Conservation (phyloP, 805 yeast species). For the Maudiozyma turicensis region DNA sequence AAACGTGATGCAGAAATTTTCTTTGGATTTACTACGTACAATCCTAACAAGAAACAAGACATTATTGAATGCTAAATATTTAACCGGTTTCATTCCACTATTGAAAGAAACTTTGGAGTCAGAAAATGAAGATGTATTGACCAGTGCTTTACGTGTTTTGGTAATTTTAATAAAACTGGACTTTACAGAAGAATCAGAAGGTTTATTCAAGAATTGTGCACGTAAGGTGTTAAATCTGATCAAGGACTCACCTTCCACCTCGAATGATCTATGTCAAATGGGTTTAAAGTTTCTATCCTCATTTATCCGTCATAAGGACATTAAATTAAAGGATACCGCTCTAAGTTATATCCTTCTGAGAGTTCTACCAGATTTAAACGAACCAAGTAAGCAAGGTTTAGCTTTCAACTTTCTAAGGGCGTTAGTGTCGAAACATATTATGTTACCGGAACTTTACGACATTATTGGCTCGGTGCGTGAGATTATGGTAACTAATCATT, state of each 20-base stretch:
- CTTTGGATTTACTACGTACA: constrained; percentile 65
- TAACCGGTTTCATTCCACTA: constrained; percentile 68
- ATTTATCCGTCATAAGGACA: constrained; percentile 58
- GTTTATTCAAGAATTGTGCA: constrained; percentile 48
- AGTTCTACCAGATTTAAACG: constrained; percentile 79
- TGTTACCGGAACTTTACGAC: constrained; percentile 85
- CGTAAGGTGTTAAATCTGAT: constrained; percentile 52
- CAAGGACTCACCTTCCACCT: constrained; percentile 68
- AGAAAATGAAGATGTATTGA: constrained; percentile 68
- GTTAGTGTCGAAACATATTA: constrained; percentile 58
- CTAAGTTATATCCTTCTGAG: constrained; percentile 62
- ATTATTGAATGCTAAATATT: constrained; percentile 48
- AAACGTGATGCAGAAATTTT: constrained; percentile 59
- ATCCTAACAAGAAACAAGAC: constrained; percentile 56
- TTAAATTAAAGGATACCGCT: constrained; percentile 60
- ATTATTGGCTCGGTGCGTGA: constrained; percentile 70
- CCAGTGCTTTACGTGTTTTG: constrained; percentile 56
- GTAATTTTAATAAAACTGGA: constrained; percentile 51
- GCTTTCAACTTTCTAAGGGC: constrained; percentile 80
- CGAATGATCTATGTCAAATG: constrained; percentile 70
- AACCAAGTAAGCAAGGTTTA: constrained; percentile 78
- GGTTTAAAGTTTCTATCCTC: constrained; percentile 66
- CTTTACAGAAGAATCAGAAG: constrained; percentile 39
- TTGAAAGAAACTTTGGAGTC: constrained; percentile 51
- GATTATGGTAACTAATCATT: constrained; percentile 84